Evolutionary conservation across 176 grass and related monocot genomes (phyloP), one percentile per base, ranked within the genome.

Genomic region (Tuctoria greenei): DNA sequence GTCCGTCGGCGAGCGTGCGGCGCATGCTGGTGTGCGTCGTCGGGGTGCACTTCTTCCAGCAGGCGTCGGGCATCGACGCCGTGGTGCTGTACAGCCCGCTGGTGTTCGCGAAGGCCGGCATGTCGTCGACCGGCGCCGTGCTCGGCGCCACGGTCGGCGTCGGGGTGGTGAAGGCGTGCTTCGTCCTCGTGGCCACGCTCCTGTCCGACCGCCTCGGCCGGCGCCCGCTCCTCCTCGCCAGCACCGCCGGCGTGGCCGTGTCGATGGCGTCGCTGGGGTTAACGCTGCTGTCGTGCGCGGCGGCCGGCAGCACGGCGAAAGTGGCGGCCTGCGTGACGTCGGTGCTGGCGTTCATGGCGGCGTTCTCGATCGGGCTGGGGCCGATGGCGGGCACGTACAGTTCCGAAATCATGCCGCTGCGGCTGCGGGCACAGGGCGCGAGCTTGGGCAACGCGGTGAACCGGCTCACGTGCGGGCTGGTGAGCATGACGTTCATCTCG

Each of bases 401-500:
- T 43, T 10, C 86, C 0, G 80, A 88, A 61, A 79, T 83, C 80
- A 12, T 88, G 73, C 86, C 81, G 42, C 37, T 88, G 18, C 70
- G 77, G 61, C 81, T 90, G 27, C 75, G 79, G 4, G 79, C 83
- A 52, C 88, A 90, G 72, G 88, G 88, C 5, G 1, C 71, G 0
- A 67, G 83, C n/a, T 14, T 86, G 11, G 64, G 69, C n/a, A 16
- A 38, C n/a, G 84, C 79, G 10, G 81, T 86, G 80, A 87, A 87
- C 85, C 39, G 80, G 63, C 11, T 76, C 10, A 69, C 78, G 13
- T 76, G 84, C 7, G 75, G 18, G 1, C 0, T 54, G 42, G 83
- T 90, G 28, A 86, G 62, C 46, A 87, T 90, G 84, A 84, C 84
- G 41, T 90, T 90, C 76, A 81, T 90, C 62, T 87, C 88, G 13